Conservation (phyloP, 1,284 basidiomycete genomes). For the Serendipita sp. region DNA sequence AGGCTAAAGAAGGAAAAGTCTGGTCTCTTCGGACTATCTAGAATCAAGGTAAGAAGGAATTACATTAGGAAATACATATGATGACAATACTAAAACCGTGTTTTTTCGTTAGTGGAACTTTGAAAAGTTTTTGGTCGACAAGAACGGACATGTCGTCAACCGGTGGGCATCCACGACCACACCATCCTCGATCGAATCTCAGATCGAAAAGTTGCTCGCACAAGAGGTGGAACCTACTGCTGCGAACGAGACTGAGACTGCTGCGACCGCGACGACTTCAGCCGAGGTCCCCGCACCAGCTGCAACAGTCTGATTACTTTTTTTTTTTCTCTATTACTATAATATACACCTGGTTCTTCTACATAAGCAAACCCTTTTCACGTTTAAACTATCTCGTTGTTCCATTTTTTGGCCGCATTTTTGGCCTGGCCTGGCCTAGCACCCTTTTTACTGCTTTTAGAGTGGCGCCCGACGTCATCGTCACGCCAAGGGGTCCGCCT, state of each 20-base stretch:
- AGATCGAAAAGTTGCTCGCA: constrained; percentile 45
- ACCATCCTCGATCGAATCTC: constrained; percentile 49
- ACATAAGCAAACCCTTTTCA: too few relatives aligned
- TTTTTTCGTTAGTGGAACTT: constrained; percentile 52
- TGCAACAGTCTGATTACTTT: neutral
- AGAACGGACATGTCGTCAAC: constrained; percentile 49
- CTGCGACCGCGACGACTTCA: neutral
- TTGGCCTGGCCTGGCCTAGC: too few relatives aligned
- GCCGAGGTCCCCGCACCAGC: neutral
- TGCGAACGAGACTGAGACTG: neutral
- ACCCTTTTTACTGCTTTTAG: too few relatives aligned
- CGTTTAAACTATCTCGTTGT: too few relatives aligned
- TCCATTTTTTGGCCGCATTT: too few relatives aligned
- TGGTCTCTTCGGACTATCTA: constrained; percentile 55
- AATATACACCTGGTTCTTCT: neutral
- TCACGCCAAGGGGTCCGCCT: too few relatives aligned
- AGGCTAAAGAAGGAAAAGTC: constrained; percentile 64
- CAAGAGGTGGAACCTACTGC: neutral
- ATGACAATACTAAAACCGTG: neutral
- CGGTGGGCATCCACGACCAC: constrained; percentile 72
- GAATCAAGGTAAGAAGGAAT: constrained; percentile 50
- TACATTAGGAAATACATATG: neutral
- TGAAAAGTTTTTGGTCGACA: constrained; percentile 33
- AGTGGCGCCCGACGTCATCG: too few relatives aligned
- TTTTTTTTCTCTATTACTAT: neutral